Evolutionary conservation across 2,329 filamentous ascomycete species (phyloP), one percentile per base, ranked within the genome.

Genomic region (Epichloe glyceriae): DNA sequence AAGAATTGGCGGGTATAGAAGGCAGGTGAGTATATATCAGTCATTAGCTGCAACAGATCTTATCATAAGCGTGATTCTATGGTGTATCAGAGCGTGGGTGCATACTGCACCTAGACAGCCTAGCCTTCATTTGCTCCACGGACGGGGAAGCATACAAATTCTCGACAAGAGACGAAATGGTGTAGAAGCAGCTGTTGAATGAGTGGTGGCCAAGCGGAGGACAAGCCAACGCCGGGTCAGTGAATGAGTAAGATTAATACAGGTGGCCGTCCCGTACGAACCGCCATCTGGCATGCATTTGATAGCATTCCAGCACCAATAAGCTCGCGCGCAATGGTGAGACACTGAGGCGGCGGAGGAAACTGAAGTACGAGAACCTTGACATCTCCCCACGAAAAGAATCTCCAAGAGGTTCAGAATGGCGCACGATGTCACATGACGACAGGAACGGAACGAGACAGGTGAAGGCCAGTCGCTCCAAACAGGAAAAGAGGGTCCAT

Each of bases 201-300:
- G 38, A 34, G 33, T 49, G 12, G 17, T 15, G n/a, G 39, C 35
- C 34, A 47, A 33, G 17, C 11, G 7, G 22, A 26, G 15, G 46
- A 37, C 22, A 3, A 3, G 20, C 11, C 22, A 38, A 19, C 11
- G 49, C 26, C 26, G 10, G 10, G 26, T 30, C 26, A 7, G 26
- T 30, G 26, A 30, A 8, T 11, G 11, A 47, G 47, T 20, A 19
- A 50, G 42, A 46, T 37, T 37, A 49, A 47, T 39, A 33, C 30
- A 44, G 46, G 37, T 43, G 46, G 51, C 41, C 17, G 7, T 19
- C 17, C 17, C 19, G 43, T 20, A 7, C 35, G 6, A 47, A 38
- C 26, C n/a, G 37, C 35, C 20, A 50, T 17, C 52, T 52, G 55
- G 55, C 49, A 56, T 54, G 53, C 51, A 55, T 46, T 47, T 38